These are phyloP conservation scores for Hyphodiscus hymeniophilus DNA, from an alignment of 495 filamentous ascomycete genomes.

Conservation along the genomic window DNA sequence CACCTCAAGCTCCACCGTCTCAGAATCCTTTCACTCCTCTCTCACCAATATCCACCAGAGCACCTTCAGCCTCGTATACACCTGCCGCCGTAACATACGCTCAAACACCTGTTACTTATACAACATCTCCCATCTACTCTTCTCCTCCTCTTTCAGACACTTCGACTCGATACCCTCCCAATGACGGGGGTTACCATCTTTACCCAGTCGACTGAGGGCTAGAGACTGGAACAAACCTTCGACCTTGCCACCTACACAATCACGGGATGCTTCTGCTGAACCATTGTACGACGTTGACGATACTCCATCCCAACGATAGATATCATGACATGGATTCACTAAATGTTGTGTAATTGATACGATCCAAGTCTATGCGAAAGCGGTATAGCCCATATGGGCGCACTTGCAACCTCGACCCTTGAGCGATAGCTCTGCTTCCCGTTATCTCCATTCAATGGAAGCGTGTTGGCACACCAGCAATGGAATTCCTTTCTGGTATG, in stretches of 20 bases:
- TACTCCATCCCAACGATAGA: neutral
- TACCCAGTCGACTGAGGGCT: slow-evolving; percentile 37
- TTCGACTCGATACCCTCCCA: slow-evolving; percentile 40
- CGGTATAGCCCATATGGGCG: too few species aligned
- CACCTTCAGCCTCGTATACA: neutral
- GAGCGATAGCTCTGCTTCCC: slow-evolving; percentile 60
- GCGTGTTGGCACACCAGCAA: slow-evolving; percentile 61
- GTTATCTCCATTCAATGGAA: slow-evolving; percentile 51
- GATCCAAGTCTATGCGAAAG: too few species aligned
- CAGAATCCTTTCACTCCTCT: slow-evolving; percentile 9
- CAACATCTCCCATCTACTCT: neutral
- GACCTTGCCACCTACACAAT: slow-evolving; percentile 46
- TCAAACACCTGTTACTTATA: neutral
- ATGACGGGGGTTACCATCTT: slow-evolving; percentile 54
- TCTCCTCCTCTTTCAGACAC: slow-evolving; percentile 33
- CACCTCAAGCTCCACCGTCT: neutral
- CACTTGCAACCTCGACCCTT: slow-evolving; percentile 48
- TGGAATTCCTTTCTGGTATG: slow-evolving; percentile 39
- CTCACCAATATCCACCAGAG: slow-evolving; percentile 8
- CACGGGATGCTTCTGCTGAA: slow-evolving; percentile 44
- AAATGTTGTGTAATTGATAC: too few species aligned
- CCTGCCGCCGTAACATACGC: slow-evolving; percentile 1
- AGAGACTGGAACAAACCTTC: neutral
- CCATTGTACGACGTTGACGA: slow-evolving; percentile 16
- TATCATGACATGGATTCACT: neutral